Percentiles rank a stretch among this genome's conserved stretches.
phyloP scores from a whole-genome alignment of 495 filamentous ascomycete genomes.

The Penicillium tannophilum region DNA sequence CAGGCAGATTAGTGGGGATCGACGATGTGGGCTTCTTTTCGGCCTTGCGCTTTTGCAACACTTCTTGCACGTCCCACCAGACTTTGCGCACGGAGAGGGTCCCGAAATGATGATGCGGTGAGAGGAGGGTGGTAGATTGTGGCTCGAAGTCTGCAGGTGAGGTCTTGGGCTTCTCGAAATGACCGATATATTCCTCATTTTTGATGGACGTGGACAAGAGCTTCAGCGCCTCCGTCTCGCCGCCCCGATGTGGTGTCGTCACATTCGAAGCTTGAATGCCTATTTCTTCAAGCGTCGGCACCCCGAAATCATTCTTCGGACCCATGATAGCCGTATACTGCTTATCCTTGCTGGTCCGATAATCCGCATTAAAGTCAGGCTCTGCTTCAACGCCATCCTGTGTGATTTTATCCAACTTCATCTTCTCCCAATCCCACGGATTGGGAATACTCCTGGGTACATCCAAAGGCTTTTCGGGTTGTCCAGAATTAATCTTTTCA shows the following conservation, averaged over 20 bases:
- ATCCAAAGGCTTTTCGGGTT: slow-evolving; percentile 56
- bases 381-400: slow-evolving; percentile 43
- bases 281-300: slow-evolving; percentile 63
- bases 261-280: slow-evolving; percentile 53
- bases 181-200: slow-evolving; percentile 63
- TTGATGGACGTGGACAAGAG: slow-evolving; percentile 52
- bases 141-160: slow-evolving; percentile 69
- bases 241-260: slow-evolving; percentile 62
- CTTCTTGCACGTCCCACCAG: slow-evolving; percentile 65
- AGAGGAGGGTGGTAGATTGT: slow-evolving; percentile 67
- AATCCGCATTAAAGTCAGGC: slow-evolving; percentile 57
- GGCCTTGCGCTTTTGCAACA: slow-evolving; percentile 48
- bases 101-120: slow-evolving; percentile 73
- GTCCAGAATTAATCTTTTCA: slow-evolving; percentile 46
- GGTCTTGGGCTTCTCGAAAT: slow-evolving; percentile 70
- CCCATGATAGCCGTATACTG: slow-evolving; percentile 61
- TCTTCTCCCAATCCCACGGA: slow-evolving; percentile 52
- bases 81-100: slow-evolving; percentile 62
- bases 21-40: slow-evolving; percentile 49
- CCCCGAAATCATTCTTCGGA: slow-evolving; percentile 60
- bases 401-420: slow-evolving; percentile 51
- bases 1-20: slow-evolving; percentile 63
- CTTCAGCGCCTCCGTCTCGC: slow-evolving; percentile 60
- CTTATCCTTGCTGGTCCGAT: slow-evolving; percentile 47
- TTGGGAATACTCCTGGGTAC: slow-evolving; percentile 57